Evolutionary conservation across 1,284 basidiomycete species (phyloP), one percentile per base, ranked within the genome.

Genomic region (Bondarzewia mesenterica): DNA sequence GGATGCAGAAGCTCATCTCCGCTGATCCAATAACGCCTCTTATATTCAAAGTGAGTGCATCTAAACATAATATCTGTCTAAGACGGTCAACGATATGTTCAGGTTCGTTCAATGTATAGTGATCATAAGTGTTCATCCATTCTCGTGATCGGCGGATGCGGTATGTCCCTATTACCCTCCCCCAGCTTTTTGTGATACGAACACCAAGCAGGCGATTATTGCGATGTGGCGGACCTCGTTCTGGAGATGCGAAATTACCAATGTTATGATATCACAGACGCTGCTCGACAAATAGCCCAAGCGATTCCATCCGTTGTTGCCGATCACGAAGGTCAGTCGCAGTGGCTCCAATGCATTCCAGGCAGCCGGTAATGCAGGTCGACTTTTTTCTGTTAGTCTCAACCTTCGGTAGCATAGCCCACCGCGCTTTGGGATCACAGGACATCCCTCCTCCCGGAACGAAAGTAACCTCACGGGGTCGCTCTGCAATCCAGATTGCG

Each of bases 81-180:
- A 16, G 15, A 23, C 20, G 12, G 12, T 12, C 27, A 6, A 4
- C 22, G 10, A 3, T n/a, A 16, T 16, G 14, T 15, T 22, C 29
- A 57, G 58, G 47, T 59, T 16, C 54, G 58, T n/a, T 49, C 55
- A 3, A 52, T 59, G 55, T 42, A 54, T 27, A 42, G 29, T 2
- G 54, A 56, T 10, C 55, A 53, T 41, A 48, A 45, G 6, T 53
- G 50, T 38, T 59, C 58, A 7, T 58, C 58, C 8, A 50, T 57
- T n/a, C 49, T 59, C 3, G 58, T 59, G 7, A 59, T 59, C 14
- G 58, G 58, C 22, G 57, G 58, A n/a, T 59, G 58, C 39, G 58
- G 57, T 57, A 36, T 10, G 55, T 44, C n/a, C n/a, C n/a, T n/a
- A n/a, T n/a, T n/a, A 4, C 29, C 27, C 2, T 14, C 18, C 2